Conservation (phyloP, 768 basidiomycete species). For the Termitomyces sp. region DNA sequence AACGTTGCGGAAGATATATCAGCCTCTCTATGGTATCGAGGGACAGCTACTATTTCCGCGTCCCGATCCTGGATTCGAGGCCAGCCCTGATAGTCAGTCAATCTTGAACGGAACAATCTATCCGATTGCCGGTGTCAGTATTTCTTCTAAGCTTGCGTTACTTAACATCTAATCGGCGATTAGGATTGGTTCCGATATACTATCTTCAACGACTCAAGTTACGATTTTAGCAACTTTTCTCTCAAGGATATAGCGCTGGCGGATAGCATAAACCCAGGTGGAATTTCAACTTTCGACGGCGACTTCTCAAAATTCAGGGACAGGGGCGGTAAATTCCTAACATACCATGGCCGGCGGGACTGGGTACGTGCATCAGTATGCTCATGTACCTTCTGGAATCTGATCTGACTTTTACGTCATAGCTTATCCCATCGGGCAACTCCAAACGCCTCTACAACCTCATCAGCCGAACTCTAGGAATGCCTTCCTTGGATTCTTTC, state of each 20-base stretch:
- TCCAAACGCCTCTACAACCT: slow-evolving; percentile 10
- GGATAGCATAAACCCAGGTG: slow-evolving; percentile 7
- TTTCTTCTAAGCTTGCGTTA: not conserved
- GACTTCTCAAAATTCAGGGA: slow-evolving; percentile 6
- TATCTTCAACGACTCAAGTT: slow-evolving; percentile 7
- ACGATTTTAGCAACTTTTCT: slow-evolving; percentile 4
- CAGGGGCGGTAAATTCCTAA: slow-evolving; percentile 11
- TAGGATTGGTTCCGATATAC: slow-evolving; percentile 5
- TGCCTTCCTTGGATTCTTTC: slow-evolving; percentile 5
- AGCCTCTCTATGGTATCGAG: not conserved
- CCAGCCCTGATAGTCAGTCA: not conserved
- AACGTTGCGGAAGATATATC: not conserved
- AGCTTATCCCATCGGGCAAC: slow-evolving; percentile 6
- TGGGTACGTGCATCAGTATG: not conserved
- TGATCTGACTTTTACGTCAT: not conserved
- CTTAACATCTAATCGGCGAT: not conserved
- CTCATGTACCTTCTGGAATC: not conserved
- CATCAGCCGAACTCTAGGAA: not conserved
- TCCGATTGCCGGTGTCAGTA: not conserved
- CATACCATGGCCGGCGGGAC: slow-evolving; percentile 11
- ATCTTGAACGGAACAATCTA: not conserved
- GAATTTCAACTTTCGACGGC: slow-evolving; percentile 5
- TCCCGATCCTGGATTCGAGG: slow-evolving; percentile 6
- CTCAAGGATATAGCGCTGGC: slow-evolving; percentile 2
- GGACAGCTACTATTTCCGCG: slow-evolving; percentile 6